These are phyloP conservation scores for Botrytis cinerea DNA, from an alignment of 2,329 filamentous ascomycete species.

Conservation along the genomic window DNA sequence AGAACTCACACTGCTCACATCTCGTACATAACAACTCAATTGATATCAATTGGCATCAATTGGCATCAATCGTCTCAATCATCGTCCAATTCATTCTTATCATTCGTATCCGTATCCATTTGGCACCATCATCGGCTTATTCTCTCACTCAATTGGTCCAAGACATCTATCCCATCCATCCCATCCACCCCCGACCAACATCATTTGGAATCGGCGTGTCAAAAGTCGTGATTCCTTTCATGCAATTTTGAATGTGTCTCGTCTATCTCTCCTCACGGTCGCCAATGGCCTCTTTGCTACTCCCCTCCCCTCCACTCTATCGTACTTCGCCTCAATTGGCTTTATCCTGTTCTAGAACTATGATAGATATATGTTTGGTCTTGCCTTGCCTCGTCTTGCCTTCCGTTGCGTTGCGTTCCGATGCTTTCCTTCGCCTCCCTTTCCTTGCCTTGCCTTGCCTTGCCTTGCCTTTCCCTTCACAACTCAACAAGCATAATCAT, in stretches of 20 bases:
- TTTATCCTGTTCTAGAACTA: slow-evolving; percentile 9
- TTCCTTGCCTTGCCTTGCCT: not conserved
- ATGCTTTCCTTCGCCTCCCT: not conserved
- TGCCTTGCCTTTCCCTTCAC: not conserved
- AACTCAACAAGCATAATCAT: slow-evolving; percentile 22
- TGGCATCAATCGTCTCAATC: not conserved
- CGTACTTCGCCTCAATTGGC: slow-evolving; percentile 9
- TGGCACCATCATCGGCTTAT: slow-evolving; percentile 4
- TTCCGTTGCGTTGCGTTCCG: not conserved
- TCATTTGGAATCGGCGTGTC: slow-evolving; percentile 12
- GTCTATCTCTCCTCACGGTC: not conserved
- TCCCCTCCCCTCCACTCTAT: not conserved
- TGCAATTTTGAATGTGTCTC: slow-evolving; percentile 13
- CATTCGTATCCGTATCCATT: slow-evolving; percentile 20
- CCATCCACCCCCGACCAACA: not conserved
- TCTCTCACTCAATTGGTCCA: slow-evolving; percentile 9
- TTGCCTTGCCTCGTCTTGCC: not conserved
- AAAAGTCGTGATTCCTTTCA: slow-evolving; percentile 6
- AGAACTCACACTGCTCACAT: not conserved
- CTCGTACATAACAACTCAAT: not conserved
- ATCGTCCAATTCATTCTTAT: slow-evolving; percentile 2
- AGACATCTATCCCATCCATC: slow-evolving; percentile 15
- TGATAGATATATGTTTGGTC: not conserved
- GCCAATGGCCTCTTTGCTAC: not conserved
- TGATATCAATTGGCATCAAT: not conserved